phyloP scores from a whole-genome alignment of 2,329 filamentous ascomycete genomes.

The Bipolaris gigantea region DNA sequence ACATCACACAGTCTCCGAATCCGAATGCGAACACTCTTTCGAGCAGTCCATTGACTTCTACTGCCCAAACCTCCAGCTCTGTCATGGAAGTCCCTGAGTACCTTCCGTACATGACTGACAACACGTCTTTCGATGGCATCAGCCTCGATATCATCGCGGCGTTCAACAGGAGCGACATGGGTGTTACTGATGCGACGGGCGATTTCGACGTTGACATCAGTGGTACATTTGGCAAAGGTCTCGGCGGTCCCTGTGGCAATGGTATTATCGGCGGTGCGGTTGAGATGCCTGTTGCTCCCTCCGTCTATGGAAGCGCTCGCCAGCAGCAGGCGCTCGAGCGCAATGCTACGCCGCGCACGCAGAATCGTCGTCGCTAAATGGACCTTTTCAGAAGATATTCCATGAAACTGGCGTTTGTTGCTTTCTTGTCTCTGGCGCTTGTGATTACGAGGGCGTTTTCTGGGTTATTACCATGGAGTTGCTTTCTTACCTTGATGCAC shows the following conservation, averaged over 20 bases:
- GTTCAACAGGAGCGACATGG: neutral
- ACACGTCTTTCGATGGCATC: neutral
- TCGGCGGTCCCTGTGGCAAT: neutral
- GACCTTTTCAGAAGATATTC: too few relatives aligned
- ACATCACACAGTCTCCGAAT: neutral
- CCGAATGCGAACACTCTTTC: neutral
- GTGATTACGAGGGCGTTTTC: too few relatives aligned
- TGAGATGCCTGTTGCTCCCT: constrained; percentile 1
- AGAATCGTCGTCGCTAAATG: constrained; percentile 13
- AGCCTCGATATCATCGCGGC: neutral
- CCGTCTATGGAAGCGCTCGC: constrained; percentile 11
- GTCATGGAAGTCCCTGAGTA: neutral
- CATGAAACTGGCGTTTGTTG: too few relatives aligned
- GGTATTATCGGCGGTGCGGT: neutral
- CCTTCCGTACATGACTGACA: neutral
- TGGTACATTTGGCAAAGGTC: neutral
- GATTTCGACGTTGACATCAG: neutral
- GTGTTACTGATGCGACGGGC: neutral
- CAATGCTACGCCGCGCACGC: constrained; percentile 7
- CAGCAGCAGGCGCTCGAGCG: constrained; percentile 26
- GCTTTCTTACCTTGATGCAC: too few relatives aligned
- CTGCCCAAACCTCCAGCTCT: neutral
- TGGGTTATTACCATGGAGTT: too few relatives aligned
- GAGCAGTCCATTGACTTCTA: neutral
- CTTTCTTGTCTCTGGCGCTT: too few relatives aligned